Conservation (phyloP, 176 grass and related monocot species). For the Canna indica region DNA sequence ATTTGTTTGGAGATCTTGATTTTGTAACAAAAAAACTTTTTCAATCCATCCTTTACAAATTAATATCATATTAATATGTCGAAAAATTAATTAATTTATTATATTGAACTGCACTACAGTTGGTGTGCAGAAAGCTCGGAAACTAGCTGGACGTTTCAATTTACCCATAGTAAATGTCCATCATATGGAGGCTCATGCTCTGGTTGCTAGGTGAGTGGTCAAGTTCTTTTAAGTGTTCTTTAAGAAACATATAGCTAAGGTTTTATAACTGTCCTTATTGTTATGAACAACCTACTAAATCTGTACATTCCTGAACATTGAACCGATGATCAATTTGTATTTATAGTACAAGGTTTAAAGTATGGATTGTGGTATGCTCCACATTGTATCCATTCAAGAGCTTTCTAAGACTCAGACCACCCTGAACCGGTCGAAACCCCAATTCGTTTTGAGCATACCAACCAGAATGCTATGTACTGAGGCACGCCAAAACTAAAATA, state of each 20-base stretch:
- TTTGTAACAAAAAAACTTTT: neutral
- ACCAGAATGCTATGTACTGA: no score
- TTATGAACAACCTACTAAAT: neutral
- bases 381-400: no score
- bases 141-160: constrained; percentile 53
- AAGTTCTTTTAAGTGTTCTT: neutral
- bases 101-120: neutral
- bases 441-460: no score
- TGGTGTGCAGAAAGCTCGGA: constrained; percentile 82
- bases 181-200: constrained; percentile 93
- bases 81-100: neutral
- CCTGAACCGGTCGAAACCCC: no score
- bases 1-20: neutral
- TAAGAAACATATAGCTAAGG: neutral
- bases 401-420: no score
- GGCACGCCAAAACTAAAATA: no score
- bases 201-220: constrained; percentile 76
- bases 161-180: constrained; percentile 85
- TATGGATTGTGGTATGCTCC: no score
- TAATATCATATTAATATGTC: neutral
- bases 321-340: no score
- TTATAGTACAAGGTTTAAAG: no score
- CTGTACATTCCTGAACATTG: no score
- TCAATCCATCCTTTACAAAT: neutral
- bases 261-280: neutral